These are phyloP conservation scores for Polytrichum commune DNA, from an alignment of 225 moss, liverwort and hornwort genomes.

Conservation along the genomic window DNA sequence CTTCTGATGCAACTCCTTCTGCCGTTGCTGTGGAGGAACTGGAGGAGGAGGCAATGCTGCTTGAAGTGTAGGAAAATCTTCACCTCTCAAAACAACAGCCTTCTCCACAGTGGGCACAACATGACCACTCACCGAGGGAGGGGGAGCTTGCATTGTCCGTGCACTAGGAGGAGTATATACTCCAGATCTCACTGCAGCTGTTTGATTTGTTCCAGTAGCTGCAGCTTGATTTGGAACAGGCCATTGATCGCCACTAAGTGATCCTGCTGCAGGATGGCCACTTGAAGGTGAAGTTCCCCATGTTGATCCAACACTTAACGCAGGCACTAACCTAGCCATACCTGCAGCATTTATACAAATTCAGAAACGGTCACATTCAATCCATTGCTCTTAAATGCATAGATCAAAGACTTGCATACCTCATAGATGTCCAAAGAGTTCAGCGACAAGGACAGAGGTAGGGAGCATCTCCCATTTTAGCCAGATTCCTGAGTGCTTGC, in stretches of 20 bases:
- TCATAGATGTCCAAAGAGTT: too few species aligned
- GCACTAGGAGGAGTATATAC: conserved; percentile 96
- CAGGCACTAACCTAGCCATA: conserved; percentile 71
- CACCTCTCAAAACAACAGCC: conserved; percentile 93
- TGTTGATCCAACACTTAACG: conserved; percentile 79
- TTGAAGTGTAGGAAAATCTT: conserved; percentile 97
- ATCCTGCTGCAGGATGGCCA: conserved; percentile 44
- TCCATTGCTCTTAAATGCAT: too few species aligned
- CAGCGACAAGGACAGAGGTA: too few species aligned
- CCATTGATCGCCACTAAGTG: conserved; percentile 61
- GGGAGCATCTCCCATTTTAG: too few species aligned
- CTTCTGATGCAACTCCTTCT: conserved; percentile 86
- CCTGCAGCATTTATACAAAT: conserved; percentile 25
- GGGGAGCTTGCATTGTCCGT: conserved; percentile 60
- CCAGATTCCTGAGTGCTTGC: too few species aligned
- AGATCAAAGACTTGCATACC: too few species aligned
- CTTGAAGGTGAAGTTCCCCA: conserved; percentile 72
- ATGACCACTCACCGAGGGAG: conserved; percentile 37
- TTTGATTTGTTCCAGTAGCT: conserved; percentile 27
- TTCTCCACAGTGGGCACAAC: conserved; percentile 60
- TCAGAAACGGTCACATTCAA: too few species aligned
- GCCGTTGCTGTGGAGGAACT: conserved; percentile 62
- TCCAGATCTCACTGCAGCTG: conserved; percentile 70
- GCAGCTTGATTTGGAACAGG: conserved; percentile 55
- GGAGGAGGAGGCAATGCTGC: conserved; percentile 85